phyloP scores from a whole-genome alignment of 192 early-diverging fungal species.

The Linnemannia elongata region DNA sequence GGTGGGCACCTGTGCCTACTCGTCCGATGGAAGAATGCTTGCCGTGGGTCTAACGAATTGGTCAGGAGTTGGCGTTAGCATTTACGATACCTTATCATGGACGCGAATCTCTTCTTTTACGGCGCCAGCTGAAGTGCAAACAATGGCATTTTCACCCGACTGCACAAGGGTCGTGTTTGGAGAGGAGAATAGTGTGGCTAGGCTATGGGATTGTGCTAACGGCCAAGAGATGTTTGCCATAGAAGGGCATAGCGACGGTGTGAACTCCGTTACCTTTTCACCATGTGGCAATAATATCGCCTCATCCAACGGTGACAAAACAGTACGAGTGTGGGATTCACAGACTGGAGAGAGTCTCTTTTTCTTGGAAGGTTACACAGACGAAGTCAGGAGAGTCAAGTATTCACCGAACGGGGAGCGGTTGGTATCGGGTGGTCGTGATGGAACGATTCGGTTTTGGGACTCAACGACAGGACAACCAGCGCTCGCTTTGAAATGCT shows the following conservation, averaged over 20 bases:
- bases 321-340: no score
- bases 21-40: no score
- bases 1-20: no score
- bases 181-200: no score
- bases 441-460: no score
- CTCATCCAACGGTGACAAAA: no score
- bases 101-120: not conserved
- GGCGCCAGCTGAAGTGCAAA: not conserved
- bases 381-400: not conserved
- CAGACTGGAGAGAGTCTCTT: no score
- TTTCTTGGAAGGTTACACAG: not conserved
- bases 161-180: no score
- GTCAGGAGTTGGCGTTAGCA: no score
- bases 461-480: not conserved
- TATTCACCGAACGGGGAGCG: not conserved
- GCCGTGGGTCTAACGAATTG: no score
- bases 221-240: not conserved
- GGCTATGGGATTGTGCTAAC: not conserved
- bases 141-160: not conserved
- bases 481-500: not conserved
- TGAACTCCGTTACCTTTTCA: no score
- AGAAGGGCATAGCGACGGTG: not conserved
- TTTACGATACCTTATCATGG: not conserved
- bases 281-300: no score
- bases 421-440: not conserved